These are phyloP conservation scores for Chlorencoelia australis DNA, from an alignment of 2,329 filamentous ascomycete species.

Conservation along the genomic window DNA sequence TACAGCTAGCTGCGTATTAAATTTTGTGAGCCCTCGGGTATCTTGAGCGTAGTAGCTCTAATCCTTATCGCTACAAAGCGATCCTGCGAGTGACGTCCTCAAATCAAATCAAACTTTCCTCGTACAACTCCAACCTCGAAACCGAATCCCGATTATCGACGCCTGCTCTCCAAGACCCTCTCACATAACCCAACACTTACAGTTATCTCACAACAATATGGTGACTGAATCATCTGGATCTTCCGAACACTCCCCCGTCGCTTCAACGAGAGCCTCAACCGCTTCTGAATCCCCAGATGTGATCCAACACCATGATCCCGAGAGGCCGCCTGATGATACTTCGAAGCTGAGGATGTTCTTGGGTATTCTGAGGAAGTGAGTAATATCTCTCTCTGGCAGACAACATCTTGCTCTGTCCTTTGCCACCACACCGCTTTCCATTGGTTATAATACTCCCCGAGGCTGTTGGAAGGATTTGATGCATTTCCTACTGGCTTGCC, in stretches of 20 bases:
- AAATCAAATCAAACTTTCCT: too few relatives aligned
- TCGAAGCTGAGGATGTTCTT: conserved; percentile 87
- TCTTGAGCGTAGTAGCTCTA: too few relatives aligned
- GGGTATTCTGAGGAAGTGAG: conserved; percentile 78
- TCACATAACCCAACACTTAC: too few relatives aligned
- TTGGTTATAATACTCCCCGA: conserved; percentile 9
- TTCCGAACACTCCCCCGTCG: conserved; percentile 16
- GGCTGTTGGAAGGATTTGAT: too few relatives aligned
- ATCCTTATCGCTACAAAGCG: too few relatives aligned
- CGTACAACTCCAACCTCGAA: neutral
- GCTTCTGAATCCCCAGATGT: conserved; percentile 17
- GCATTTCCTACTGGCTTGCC: too few relatives aligned
- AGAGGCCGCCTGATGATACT: conserved; percentile 62
- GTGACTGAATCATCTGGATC: conserved; percentile 23
- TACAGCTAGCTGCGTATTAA: too few relatives aligned
- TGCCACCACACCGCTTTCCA: conserved; percentile 10
- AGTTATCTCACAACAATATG: too few relatives aligned
- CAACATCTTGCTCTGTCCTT: neutral
- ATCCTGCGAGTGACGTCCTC: too few relatives aligned
- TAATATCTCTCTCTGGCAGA: conserved; percentile 6
- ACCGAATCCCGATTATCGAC: neutral
- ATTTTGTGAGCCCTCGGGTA: too few relatives aligned
- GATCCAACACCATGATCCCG: conserved; percentile 24
- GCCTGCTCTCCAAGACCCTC: too few relatives aligned
- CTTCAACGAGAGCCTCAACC: conserved; percentile 20